Percentiles rank a stretch among this genome's conserved stretches.
These are phyloP conservation scores for Trametes punicea DNA, from an alignment of 768 basidiomycete species.

Conservation along the genomic window DNA sequence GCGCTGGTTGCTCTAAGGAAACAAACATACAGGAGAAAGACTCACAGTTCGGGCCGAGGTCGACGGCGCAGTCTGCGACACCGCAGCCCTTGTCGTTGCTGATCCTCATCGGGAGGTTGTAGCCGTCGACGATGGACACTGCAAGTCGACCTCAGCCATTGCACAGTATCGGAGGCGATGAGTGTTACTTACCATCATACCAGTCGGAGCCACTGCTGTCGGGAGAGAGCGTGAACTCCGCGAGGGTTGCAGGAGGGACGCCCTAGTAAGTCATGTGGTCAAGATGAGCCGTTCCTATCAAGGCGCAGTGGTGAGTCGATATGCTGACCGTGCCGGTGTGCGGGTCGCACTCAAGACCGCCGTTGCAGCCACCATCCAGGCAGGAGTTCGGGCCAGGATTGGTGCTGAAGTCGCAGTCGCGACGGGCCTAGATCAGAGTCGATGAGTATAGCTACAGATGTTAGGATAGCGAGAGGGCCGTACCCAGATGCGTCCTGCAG, in stretches of 20 bases:
- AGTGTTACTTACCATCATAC: constrained; percentile 28
- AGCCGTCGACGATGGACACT: constrained; percentile 31
- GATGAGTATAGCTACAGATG: background rate
- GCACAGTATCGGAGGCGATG: background rate
- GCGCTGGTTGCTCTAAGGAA: no score
- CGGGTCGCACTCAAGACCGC: constrained; percentile 36
- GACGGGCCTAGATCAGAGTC: constrained; percentile 22
- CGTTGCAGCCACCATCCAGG: constrained; percentile 37
- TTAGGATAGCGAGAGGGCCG: background rate
- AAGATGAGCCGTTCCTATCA: no score
- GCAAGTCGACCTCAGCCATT: background rate
- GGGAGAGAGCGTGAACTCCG: constrained; percentile 33
- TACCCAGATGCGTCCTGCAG: constrained; percentile 37
- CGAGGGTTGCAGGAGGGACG: constrained; percentile 35
- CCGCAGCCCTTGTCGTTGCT: constrained; percentile 53
- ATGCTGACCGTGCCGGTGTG: constrained; percentile 34
- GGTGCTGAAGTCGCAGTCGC: constrained; percentile 34
- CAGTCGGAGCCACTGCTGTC: constrained; percentile 24
- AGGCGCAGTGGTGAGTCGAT: no score
- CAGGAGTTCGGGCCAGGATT: constrained; percentile 34
- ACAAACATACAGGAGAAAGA: constrained; percentile 20
- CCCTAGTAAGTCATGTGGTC: constrained; percentile 16
- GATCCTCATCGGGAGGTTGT: constrained; percentile 59
- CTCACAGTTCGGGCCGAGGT: constrained; percentile 56
- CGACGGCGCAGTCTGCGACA: constrained; percentile 56